Evolutionary conservation across 768 basidiomycete genomes (phyloP).

Genomic region (Agaricus blazei): DNA sequence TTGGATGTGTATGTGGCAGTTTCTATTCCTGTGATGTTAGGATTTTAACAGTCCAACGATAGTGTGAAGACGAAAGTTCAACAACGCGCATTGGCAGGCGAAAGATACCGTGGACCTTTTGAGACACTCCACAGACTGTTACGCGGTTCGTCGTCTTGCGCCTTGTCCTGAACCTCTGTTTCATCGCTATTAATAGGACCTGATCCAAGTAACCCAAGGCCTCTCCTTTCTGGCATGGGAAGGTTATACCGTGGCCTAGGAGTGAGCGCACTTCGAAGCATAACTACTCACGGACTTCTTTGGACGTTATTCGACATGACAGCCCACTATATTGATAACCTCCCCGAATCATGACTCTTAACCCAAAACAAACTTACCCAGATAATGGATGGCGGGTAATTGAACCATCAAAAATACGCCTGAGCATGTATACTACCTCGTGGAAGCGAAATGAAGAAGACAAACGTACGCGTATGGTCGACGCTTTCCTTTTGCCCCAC

Average conservation of each 20-base stretch:
- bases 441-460: too few species aligned
- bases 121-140: slow-evolving; percentile 78
- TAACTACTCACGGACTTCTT: slow-evolving; percentile 88
- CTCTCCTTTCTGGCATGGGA: slow-evolving; percentile 69
- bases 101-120: slow-evolving; percentile 61
- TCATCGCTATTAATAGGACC: slow-evolving; percentile 44
- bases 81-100: slow-evolving; percentile 81
- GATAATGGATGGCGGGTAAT: neutral
- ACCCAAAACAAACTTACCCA: neutral
- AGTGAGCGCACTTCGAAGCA: slow-evolving; percentile 86
- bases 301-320: slow-evolving; percentile 92
- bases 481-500: too few species aligned
- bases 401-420: neutral
- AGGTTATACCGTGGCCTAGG: slow-evolving; percentile 92
- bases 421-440: neutral
- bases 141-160: slow-evolving; percentile 47
- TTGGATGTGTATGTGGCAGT: slow-evolving; percentile 71
- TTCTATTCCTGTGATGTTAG: neutral
- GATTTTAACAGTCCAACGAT: slow-evolving; percentile 11
- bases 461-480: too few species aligned
- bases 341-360: slow-evolving; percentile 13
- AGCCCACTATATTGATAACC: slow-evolving; percentile 65
- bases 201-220: slow-evolving; percentile 72
- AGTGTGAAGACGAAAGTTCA: slow-evolving; percentile 96
- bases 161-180: neutral